Evolutionary conservation across 352 stramenopile genomes (phyloP).

Genomic region (Pythium guiyangense): DNA sequence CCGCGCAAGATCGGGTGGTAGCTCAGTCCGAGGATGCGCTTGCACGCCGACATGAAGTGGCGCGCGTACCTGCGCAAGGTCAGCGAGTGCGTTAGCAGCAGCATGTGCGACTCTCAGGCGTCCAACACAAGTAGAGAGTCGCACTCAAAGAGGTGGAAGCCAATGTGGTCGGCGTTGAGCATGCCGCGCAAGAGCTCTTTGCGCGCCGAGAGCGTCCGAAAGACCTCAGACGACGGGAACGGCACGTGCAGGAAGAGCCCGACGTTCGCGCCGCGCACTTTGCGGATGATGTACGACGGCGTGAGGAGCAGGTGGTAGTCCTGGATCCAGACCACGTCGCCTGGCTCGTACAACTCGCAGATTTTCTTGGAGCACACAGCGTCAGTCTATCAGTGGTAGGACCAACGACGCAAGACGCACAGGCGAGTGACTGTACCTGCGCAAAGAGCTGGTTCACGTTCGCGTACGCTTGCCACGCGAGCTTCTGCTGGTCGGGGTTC

Average conservation of each 20-base stretch:
- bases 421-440: constrained; percentile 26
- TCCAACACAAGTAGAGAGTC: constrained; percentile 5
- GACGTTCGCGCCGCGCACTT: constrained; percentile 87
- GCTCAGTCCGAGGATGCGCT: constrained; percentile 91
- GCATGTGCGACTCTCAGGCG: too few relatives aligned
- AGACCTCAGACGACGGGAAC: constrained; percentile 98
- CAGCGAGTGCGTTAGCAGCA: too few relatives aligned
- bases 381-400: background rate
- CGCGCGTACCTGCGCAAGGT: constrained; percentile 36
- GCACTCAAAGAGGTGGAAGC: constrained; percentile 94
- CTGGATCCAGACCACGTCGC: constrained; percentile 96
- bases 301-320: constrained; percentile 98
- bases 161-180: constrained; percentile 90
- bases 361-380: constrained; percentile 32
- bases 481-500: constrained; percentile 63
- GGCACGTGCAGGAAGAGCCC: constrained; percentile 98
- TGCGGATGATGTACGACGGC: constrained; percentile 93
- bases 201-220: constrained; percentile 92
- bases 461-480: constrained; percentile 91
- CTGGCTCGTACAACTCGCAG: constrained; percentile 69
- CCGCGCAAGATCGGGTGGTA: constrained; percentile 91
- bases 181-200: constrained; percentile 90
- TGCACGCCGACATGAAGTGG: constrained; percentile 90
- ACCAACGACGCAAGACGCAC: too few relatives aligned
- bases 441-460: constrained; percentile 95